phyloP scores from a whole-genome alignment of 2,329 filamentous ascomycete genomes.

The Emergomyces orientalis region DNA sequence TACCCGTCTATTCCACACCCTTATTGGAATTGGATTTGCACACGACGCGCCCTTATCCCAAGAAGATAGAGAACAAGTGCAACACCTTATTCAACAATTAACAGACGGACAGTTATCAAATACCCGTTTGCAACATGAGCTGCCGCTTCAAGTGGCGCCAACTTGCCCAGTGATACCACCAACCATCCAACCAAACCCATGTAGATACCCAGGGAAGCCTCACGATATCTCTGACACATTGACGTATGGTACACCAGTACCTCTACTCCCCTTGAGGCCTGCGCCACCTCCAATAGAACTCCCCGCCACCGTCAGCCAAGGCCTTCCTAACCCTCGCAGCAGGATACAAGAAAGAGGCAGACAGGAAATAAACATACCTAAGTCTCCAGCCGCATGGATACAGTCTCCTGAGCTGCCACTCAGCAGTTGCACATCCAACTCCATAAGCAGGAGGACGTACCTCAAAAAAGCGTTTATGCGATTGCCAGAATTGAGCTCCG shows the following conservation, averaged over 20 bases:
- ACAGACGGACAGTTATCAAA: not conserved
- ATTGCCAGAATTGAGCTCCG: not conserved
- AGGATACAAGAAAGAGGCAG: not conserved
- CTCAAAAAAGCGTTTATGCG: not conserved
- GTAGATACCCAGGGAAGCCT: not conserved
- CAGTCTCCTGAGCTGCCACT: not conserved
- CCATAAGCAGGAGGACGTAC: not conserved
- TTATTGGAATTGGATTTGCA: constrained; percentile 20
- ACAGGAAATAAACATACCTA: not conserved
- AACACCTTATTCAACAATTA: constrained; percentile 5
- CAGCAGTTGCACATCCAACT: not conserved
- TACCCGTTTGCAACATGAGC: not conserved
- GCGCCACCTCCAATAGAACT: not conserved
- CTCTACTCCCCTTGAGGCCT: not conserved
- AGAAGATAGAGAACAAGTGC: constrained; percentile 10
- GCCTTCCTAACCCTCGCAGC: not conserved
- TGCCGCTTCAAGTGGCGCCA: not conserved
- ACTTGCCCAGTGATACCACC: not conserved
- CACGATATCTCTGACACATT: not conserved
- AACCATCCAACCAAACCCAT: not conserved
- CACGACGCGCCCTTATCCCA: constrained; percentile 19
- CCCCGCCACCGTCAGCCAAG: not conserved
- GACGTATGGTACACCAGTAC: not conserved
- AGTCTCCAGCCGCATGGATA: not conserved
- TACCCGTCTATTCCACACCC: constrained; percentile 9